A percentile compares a stretch with the other conserved stretches of the same genome.
These are phyloP conservation scores for Desmodesmus armatus DNA, from an alignment of 139 green algal species.

Conservation along the genomic window DNA sequence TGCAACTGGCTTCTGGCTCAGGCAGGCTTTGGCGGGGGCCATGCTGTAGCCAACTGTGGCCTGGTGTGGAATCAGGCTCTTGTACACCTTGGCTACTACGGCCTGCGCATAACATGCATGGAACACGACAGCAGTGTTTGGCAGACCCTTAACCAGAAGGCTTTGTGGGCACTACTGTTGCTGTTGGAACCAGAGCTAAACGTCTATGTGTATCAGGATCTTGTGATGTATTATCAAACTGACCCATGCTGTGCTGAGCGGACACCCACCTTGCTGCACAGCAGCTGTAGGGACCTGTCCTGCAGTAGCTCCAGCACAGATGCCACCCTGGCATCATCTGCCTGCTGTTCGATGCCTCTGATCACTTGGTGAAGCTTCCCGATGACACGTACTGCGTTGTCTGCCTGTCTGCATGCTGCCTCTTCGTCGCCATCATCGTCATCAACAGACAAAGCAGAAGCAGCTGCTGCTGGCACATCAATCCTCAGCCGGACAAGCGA, in stretches of 20 bases:
- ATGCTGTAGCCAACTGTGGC: background rate
- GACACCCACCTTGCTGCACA: conserved; percentile 25
- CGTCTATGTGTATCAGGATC: background rate
- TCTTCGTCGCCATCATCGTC: background rate
- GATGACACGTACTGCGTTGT: background rate
- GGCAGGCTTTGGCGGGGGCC: conserved; percentile 34
- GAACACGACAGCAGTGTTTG: background rate
- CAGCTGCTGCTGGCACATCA: background rate
- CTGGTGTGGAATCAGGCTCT: conserved; percentile 27
- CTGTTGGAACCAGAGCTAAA: background rate
- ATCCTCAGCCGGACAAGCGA: conserved; percentile 23
- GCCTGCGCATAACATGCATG: background rate
- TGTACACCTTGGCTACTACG: conserved; percentile 25
- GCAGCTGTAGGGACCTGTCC: background rate
- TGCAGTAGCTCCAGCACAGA: background rate
- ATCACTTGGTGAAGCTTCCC: conserved; percentile 14
- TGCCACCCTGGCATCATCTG: background rate
- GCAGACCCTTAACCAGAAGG: background rate
- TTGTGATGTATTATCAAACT: background rate
- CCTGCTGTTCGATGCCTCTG: background rate
- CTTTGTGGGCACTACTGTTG: background rate
- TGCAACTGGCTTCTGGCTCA: conserved; percentile 19
- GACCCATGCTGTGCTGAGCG: background rate
- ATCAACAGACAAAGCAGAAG: background rate
- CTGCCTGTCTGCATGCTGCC: no score